phyloP scores from a whole-genome alignment of 495 filamentous ascomycete genomes.

The Aspergillus sclerotioniger region DNA sequence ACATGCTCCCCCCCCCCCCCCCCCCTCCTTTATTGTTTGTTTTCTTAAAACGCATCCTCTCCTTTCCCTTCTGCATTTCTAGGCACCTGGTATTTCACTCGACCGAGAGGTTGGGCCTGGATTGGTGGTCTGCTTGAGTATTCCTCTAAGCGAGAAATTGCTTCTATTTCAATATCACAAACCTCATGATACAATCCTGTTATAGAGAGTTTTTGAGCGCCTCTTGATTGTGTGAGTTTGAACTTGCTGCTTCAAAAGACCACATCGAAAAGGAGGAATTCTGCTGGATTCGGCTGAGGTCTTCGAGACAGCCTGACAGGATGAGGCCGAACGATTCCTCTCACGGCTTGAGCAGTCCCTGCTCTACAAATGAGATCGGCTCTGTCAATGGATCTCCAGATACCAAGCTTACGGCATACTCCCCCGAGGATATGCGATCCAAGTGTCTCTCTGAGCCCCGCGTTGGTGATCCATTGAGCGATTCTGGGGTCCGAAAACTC shows the following conservation, averaged over 20 bases:
- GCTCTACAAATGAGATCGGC: slow-evolving; percentile 53
- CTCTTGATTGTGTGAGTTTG: not conserved
- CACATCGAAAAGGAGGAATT: not conserved
- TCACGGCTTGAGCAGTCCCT: slow-evolving; percentile 47
- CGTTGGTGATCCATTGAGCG: slow-evolving; percentile 13
- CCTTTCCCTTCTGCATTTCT: not conserved
- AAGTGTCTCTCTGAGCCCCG: slow-evolving; percentile 20
- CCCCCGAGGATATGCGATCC: slow-evolving; percentile 52
- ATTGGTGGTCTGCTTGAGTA: not conserved
- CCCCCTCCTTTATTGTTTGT: not conserved
- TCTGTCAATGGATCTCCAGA: slow-evolving; percentile 62
- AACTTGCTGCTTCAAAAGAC: not conserved
- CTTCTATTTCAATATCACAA: not conserved
- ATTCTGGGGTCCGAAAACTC: slow-evolving; percentile 18
- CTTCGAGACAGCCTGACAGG: slow-evolving; percentile 3
- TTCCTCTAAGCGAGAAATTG: not conserved
- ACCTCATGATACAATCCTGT: not conserved
- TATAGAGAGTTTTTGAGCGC: not conserved
- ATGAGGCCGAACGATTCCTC: slow-evolving; percentile 28
- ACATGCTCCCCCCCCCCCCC: not conserved
- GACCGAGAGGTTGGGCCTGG: not conserved
- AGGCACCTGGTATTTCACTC: not conserved
- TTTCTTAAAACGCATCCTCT: not conserved
- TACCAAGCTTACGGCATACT: slow-evolving; percentile 60
- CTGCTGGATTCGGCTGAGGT: not conserved